Evolutionary conservation across 805 yeast species (phyloP).

Genomic region (Ogataea populi-albae): DNA sequence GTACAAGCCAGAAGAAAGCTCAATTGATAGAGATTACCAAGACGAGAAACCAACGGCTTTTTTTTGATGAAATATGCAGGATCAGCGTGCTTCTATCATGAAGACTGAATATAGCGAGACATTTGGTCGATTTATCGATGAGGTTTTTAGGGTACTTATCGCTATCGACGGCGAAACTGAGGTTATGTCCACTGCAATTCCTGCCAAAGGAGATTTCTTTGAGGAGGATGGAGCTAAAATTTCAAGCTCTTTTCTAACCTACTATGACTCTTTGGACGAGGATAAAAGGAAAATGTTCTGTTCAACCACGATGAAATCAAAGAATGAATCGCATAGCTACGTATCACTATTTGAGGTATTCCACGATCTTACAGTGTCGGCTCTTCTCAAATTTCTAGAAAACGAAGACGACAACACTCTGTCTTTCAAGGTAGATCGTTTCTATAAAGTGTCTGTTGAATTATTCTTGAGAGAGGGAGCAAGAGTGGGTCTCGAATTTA

Average conservation of each 20-base stretch:
- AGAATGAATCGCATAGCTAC: slow-evolving; percentile 40
- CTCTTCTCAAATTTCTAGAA: slow-evolving; percentile 45
- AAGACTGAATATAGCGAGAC: slow-evolving; percentile 6
- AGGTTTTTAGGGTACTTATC: slow-evolving; percentile 22
- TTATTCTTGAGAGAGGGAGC: slow-evolving; percentile 60
- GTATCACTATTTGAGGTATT: slow-evolving; percentile 51
- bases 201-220: slow-evolving; percentile 38
- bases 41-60: too few relatives aligned
- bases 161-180: slow-evolving; percentile 21
- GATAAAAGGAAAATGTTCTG: slow-evolving; percentile 36
- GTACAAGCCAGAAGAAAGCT: too few relatives aligned
- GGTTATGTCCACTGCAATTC: slow-evolving; percentile 32
- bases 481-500: slow-evolving; percentile 37
- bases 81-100: slow-evolving; percentile 1
- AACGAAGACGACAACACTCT: slow-evolving; percentile 46
- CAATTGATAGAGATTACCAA: too few relatives aligned
- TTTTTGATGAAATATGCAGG: too few relatives aligned
- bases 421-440: slow-evolving; percentile 57
- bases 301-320: slow-evolving; percentile 22
- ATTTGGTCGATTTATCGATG: slow-evolving; percentile 18
- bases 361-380: slow-evolving; percentile 64
- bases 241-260: slow-evolving; percentile 39
- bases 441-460: slow-evolving; percentile 61
- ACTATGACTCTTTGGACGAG: slow-evolving; percentile 30
- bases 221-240: slow-evolving; percentile 45